Evolutionary conservation across 306 rosid species (phyloP).

Genomic region (Nissolia schottii): DNA sequence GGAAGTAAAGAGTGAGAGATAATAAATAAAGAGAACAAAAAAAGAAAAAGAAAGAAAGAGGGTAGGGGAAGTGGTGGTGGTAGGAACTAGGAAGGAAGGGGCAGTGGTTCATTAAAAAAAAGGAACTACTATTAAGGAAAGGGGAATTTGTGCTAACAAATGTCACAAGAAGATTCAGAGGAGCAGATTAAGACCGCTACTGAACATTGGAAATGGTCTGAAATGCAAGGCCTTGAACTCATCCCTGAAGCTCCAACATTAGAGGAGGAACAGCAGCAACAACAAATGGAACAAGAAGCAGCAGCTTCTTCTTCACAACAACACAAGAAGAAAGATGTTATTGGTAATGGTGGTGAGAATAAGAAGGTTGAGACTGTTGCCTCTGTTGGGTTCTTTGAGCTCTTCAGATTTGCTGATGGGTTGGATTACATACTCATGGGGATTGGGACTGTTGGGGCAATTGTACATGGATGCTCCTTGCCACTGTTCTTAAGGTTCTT

Average conservation of each 20-base stretch:
- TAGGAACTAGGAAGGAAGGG: too few species aligned
- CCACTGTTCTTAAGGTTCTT: constrained; percentile 85
- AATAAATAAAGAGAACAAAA: constrained; percentile 24
- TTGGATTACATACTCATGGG: constrained; percentile 71
- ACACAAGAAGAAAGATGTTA: too few species aligned
- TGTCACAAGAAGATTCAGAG: constrained; percentile 80
- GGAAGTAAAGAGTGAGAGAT: constrained; percentile 48
- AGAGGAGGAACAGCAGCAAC: constrained; percentile 2
- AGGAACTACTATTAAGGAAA: too few species aligned
- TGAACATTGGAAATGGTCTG: constrained; percentile 98
- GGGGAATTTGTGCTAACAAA: constrained; percentile 59
- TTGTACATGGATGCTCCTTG: constrained; percentile 85
- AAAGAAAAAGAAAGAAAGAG: too few species aligned
- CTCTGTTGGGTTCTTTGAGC: constrained; percentile 55
- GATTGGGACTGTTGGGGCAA: constrained; percentile 75
- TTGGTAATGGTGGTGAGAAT: not conserved
- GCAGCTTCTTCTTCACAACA: constrained; percentile 33
- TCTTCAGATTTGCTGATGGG: constrained; percentile 78
- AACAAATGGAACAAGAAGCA: constrained; percentile 26
- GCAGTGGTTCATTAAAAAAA: too few species aligned
- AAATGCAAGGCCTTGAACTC: constrained; percentile 95
- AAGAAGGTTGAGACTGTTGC: constrained; percentile 55
- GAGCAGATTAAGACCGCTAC: constrained; percentile 69
- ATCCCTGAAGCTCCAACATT: constrained; percentile 25
- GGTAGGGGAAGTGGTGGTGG: too few species aligned